Evolutionary conservation across 2,329 filamentous ascomycete genomes (phyloP).

Genomic region (Claviceps sp.): DNA sequence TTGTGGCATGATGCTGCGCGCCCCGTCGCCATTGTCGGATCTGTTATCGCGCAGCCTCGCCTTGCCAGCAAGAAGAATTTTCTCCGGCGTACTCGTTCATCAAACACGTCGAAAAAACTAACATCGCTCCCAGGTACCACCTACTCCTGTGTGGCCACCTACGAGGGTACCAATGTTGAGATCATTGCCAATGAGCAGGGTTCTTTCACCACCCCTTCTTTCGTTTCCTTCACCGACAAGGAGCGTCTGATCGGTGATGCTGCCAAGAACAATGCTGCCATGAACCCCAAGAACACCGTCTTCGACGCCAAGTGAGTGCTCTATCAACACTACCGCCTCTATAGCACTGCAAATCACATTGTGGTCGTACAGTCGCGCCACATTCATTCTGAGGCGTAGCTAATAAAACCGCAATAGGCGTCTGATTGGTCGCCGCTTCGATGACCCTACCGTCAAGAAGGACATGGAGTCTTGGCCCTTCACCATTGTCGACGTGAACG

Average conservation of each 20-base stretch:
- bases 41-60: neutral
- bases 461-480: conserved; percentile 98
- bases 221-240: conserved; percentile 97
- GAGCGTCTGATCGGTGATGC: conserved; percentile 99
- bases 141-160: conserved; percentile 99
- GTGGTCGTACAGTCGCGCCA: neutral
- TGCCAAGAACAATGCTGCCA: conserved; percentile 99
- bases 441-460: conserved; percentile 96
- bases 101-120: neutral
- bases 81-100: neutral
- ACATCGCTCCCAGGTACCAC: conserved; percentile 60
- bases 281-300: conserved; percentile 97
- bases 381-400: neutral
- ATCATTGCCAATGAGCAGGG: conserved; percentile 99
- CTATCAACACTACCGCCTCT: neutral
- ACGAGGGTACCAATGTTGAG: conserved; percentile 98
- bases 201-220: conserved; percentile 96
- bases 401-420: conserved; percentile 45
- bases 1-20: neutral
- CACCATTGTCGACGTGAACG: conserved; percentile 85
- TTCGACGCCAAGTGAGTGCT: conserved; percentile 91
- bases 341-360: neutral
- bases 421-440: conserved; percentile 90
- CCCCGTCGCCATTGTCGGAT: neutral
- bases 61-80: neutral